Conservation (phyloP, 495 filamentous ascomycete genomes). For the Penicillium subrubescens region DNA sequence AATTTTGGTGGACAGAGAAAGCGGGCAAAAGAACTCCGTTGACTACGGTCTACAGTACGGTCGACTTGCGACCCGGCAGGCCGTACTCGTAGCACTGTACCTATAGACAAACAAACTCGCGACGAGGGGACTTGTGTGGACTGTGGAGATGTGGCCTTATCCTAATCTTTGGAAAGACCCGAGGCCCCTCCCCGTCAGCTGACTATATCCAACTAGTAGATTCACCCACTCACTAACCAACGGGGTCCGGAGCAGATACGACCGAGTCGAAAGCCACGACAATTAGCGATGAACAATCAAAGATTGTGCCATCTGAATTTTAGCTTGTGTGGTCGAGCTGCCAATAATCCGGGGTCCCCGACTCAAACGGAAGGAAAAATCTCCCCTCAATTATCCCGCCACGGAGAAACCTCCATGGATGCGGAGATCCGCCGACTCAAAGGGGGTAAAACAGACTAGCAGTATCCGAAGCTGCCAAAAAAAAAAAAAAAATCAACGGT, state of each 20-base stretch:
- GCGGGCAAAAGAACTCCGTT: not conserved
- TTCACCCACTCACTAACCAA: not conserved
- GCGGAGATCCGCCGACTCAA: constrained; percentile 5
- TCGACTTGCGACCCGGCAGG: not conserved
- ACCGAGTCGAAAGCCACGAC: not conserved
- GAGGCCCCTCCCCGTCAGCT: not conserved
- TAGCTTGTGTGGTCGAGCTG: not conserved
- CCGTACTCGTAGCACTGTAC: not conserved
- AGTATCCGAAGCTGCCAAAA: not conserved
- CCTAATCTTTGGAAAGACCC: not conserved
- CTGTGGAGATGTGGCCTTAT: not conserved
- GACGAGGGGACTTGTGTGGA: not conserved
- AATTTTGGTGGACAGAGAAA: not conserved
- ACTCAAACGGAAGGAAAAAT: not conserved
- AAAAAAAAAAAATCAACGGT: not conserved
- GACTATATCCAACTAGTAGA: not conserved
- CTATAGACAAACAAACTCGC: too few species aligned
- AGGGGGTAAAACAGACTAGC: not conserved
- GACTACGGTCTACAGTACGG: not conserved
- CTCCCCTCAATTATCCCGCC: constrained; percentile 9
- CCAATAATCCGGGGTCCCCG: not conserved
- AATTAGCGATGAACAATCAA: not conserved
- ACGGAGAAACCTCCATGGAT: constrained; percentile 10
- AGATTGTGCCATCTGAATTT: too few species aligned
- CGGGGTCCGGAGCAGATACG: not conserved